phyloP scores from a whole-genome alignment of 23 red algal species.

The Agarophyton chilense region DNA sequence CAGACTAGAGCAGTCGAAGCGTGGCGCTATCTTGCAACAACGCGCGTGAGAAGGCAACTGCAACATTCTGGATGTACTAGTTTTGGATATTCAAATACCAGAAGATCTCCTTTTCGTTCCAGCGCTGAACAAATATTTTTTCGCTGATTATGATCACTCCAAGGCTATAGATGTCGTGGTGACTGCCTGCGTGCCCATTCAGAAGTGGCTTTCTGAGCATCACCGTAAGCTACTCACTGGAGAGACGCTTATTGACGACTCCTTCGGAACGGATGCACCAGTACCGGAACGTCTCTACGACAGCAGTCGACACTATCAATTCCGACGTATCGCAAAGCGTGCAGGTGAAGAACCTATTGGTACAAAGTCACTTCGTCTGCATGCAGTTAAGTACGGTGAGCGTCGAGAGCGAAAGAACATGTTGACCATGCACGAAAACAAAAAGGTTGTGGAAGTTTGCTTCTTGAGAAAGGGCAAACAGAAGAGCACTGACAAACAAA shows the following conservation, averaged over 20 bases:
- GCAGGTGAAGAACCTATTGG: too few species aligned
- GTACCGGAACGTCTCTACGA: constrained; percentile 50
- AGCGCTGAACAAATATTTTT: constrained; percentile 66
- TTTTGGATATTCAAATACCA: constrained; percentile 71
- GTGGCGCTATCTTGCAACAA: constrained; percentile 62
- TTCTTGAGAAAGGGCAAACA: constrained; percentile 35
- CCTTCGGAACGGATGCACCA: constrained; percentile 73
- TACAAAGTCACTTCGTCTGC: constrained; percentile 39
- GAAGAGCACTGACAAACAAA: background rate
- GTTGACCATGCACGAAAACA: constrained; percentile 39
- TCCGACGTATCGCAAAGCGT: constrained; percentile 42
- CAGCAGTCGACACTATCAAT: constrained; percentile 42
- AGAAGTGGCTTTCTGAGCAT: too few species aligned
- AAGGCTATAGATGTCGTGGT: constrained; percentile 31
- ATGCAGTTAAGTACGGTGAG: constrained; percentile 54
- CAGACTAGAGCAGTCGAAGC: constrained; percentile 50
- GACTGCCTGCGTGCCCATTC: too few species aligned
- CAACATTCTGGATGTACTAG: constrained; percentile 69
- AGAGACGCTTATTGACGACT: too few species aligned
- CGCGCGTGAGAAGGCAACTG: constrained; percentile 75
- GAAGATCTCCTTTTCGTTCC: constrained; percentile 63
- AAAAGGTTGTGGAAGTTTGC: constrained; percentile 43
- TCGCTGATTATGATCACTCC: constrained; percentile 58
- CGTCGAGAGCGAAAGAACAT: constrained; percentile 49
- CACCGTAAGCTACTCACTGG: too few species aligned